phyloP scores from a whole-genome alignment of 176 grass and related monocot species.

The Avena atlantica region DNA sequence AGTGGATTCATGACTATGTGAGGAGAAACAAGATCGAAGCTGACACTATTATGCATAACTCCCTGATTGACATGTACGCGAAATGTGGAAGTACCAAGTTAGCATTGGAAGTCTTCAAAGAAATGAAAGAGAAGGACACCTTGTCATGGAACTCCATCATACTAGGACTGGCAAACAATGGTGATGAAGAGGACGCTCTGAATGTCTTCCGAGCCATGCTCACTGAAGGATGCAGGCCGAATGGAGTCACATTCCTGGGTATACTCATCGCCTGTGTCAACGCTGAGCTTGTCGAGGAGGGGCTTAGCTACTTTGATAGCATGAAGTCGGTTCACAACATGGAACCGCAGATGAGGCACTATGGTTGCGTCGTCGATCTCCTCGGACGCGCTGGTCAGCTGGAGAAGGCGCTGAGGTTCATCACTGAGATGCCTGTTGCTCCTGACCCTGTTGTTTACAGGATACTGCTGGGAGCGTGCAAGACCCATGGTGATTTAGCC shows the following conservation, averaged over 20 bases:
- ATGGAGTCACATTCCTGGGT: slow-evolving; percentile 54
- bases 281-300: slow-evolving; percentile 42
- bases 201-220: slow-evolving; percentile 46
- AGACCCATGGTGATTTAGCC: slow-evolving; percentile 43
- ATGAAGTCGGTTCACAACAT: slow-evolving; percentile 48
- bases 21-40: slow-evolving; percentile 50
- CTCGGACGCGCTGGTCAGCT: slow-evolving; percentile 50
- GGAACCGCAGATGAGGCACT: slow-evolving; percentile 63
- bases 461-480: slow-evolving; percentile 58
- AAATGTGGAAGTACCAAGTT: slow-evolving; percentile 51
- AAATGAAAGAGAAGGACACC: slow-evolving; percentile 56
- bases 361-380: slow-evolving; percentile 52
- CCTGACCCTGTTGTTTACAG: slow-evolving; percentile 59
- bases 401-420: slow-evolving; percentile 47
- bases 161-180: slow-evolving; percentile 49
- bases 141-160: slow-evolving; percentile 61
- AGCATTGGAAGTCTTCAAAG: slow-evolving; percentile 45
- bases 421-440: slow-evolving; percentile 44
- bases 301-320: slow-evolving; percentile 50
- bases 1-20: slow-evolving; percentile 58
- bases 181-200: slow-evolving; percentile 43
- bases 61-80: slow-evolving; percentile 54
- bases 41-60: slow-evolving; percentile 50
- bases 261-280: slow-evolving; percentile 55
- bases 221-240: slow-evolving; percentile 39